Conservation (phyloP, 2,329 filamentous ascomycete genomes). For the Alternaria arbusti region DNA sequence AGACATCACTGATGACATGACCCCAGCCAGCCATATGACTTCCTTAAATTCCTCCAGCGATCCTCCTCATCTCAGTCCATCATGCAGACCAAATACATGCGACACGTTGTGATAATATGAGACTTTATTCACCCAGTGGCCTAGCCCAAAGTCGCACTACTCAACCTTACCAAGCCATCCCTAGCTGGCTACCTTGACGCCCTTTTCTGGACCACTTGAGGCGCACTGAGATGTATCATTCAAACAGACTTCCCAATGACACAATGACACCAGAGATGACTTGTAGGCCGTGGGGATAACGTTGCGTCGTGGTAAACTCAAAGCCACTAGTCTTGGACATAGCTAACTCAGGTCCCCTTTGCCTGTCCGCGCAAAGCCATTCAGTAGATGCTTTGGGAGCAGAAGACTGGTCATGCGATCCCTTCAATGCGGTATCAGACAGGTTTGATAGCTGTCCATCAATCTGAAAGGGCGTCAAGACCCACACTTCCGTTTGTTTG, state of each 20-base stretch:
- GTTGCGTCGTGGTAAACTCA: background rate
- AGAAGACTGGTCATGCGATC: background rate
- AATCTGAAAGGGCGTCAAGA: background rate
- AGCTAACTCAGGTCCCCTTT: background rate
- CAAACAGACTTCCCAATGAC: background rate
- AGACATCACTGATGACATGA: background rate
- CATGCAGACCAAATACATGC: background rate
- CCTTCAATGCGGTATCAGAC: background rate
- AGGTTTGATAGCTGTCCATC: background rate
- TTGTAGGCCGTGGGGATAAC: background rate
- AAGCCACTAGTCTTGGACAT: background rate
- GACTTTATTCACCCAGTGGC: background rate
- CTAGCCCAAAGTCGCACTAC: background rate
- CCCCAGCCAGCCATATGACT: background rate
- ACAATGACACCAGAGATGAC: background rate
- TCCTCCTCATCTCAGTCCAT: background rate
- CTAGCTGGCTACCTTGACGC: background rate
- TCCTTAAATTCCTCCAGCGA: background rate
- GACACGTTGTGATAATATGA: background rate
- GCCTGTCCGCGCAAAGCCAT: background rate
- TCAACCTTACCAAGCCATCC: background rate
- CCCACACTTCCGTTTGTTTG: background rate
- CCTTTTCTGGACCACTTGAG: background rate
- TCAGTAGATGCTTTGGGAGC: background rate
- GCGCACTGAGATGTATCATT: background rate